Percentiles rank a stretch among this genome's conserved stretches.
Evolutionary conservation across 2,329 filamentous ascomycete species (phyloP).

Genomic region (Metarhizium sp.): DNA sequence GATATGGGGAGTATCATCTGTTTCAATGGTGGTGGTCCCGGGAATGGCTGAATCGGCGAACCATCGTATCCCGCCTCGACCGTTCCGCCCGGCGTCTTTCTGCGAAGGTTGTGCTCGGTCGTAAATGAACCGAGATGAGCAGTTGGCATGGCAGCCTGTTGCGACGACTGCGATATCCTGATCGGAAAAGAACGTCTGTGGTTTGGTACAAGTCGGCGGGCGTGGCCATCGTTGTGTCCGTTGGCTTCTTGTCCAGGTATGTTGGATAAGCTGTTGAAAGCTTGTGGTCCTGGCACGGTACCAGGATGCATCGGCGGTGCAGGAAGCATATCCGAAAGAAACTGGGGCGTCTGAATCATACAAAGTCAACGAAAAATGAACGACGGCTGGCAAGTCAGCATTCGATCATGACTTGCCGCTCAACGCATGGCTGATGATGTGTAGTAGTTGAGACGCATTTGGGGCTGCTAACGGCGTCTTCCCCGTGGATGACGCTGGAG

Average conservation of each 20-base stretch:
- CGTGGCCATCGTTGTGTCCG: constrained; percentile 5
- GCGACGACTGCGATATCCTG: constrained; percentile 20
- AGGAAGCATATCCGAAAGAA: constrained; percentile 33
- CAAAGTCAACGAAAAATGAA: constrained; percentile 7
- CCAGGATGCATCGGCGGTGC: constrained; percentile 41
- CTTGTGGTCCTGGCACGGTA: constrained; percentile 35
- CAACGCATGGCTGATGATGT: constrained; percentile 29
- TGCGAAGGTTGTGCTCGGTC: constrained; percentile 53
- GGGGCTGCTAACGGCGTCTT: constrained; percentile 19
- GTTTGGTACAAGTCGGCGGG: constrained; percentile 11
- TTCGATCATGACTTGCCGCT: constrained; percentile 34
- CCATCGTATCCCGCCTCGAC: constrained; percentile 88
- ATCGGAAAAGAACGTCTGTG: constrained; percentile 22
- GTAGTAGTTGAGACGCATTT: constrained; percentile 28
- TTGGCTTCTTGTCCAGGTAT: not conserved
- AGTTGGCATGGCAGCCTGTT: constrained; percentile 8
- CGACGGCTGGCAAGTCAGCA: constrained; percentile 14
- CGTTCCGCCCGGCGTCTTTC: constrained; percentile 92
- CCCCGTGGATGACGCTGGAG: constrained; percentile 2
- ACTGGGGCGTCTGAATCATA: not conserved
- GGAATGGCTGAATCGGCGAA: constrained; percentile 61
- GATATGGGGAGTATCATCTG: constrained; percentile 65
- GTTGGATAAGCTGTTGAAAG: constrained; percentile 21
- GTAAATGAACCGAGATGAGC: constrained; percentile 12
- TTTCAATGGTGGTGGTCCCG: constrained; percentile 69